Conservation (phyloP, 2,329 filamentous ascomycete species). For the Nigrograna mackinnonii region DNA sequence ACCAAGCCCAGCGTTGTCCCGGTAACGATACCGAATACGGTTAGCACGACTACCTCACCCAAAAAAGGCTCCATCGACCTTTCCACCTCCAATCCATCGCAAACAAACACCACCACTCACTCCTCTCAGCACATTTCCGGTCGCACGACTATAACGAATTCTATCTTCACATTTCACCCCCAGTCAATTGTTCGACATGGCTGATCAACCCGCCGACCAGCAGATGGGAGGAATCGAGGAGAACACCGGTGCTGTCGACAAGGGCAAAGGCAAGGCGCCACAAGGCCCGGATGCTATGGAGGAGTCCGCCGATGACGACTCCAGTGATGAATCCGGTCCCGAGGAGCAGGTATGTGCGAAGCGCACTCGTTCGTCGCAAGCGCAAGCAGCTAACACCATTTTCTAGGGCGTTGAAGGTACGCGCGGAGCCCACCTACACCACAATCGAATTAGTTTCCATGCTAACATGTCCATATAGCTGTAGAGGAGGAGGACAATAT, state of each 20-base stretch:
- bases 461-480: constrained; percentile 43
- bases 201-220: constrained; percentile 37
- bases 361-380: not conserved
- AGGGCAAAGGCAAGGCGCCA: constrained; percentile 86
- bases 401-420: constrained; percentile 41
- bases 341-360: constrained; percentile 57
- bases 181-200: constrained; percentile 30
- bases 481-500: constrained; percentile 77
- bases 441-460: constrained; percentile 1
- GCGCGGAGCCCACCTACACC: constrained; percentile 11
- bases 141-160: too few relatives aligned
- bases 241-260: constrained; percentile 61
- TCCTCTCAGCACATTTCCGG: too few relatives aligned
- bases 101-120: too few relatives aligned
- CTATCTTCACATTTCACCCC: too few relatives aligned
- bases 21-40: too few relatives aligned
- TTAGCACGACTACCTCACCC: too few relatives aligned
- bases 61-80: too few relatives aligned
- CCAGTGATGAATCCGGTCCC: constrained; percentile 69
- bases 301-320: constrained; percentile 72
- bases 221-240: constrained; percentile 42
- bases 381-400: constrained; percentile 29
- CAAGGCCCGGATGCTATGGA: constrained; percentile 66
- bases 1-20: too few relatives aligned
- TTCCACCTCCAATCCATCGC: too few relatives aligned